Evolutionary conservation across 371 early-diverging fungal genomes (phyloP).

Genomic region (Zancudomyces culisetae): DNA sequence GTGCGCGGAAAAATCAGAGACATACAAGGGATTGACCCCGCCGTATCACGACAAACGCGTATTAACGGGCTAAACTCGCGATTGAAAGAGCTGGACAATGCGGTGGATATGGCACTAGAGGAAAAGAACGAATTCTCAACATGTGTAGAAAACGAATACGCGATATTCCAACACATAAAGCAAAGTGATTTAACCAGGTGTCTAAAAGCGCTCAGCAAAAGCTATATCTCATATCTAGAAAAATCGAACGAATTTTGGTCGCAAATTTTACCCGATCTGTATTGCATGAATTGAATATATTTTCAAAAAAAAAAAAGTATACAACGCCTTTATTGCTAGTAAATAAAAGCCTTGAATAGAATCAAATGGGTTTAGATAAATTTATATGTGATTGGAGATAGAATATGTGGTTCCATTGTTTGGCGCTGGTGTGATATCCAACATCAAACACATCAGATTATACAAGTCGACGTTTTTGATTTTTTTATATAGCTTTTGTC

Average conservation of each 20-base stretch:
- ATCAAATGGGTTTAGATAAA: no score
- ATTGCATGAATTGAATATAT: not conserved
- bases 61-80: constrained; percentile 46
- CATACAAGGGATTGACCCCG: constrained; percentile 70
- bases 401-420: constrained; percentile 49
- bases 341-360: no score
- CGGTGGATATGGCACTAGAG: constrained; percentile 47
- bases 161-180: constrained; percentile 53
- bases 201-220: constrained; percentile 43
- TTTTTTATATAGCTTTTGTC: constrained; percentile 22
- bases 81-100: constrained; percentile 63
- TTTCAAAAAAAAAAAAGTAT: no score
- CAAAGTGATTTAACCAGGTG: constrained; percentile 59
- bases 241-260: constrained; percentile 10
- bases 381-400: no score
- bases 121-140: constrained; percentile 53
- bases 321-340: no score
- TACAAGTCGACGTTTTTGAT: constrained; percentile 56
- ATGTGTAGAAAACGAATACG: constrained; percentile 61
- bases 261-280: not conserved
- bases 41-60: constrained; percentile 55
- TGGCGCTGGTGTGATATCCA: constrained; percentile 38
- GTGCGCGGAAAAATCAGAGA: constrained; percentile 77
- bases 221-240: constrained; percentile 60
- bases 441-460: constrained; percentile 36